Evolutionary conservation across 2,329 filamentous ascomycete genomes (phyloP).

Genomic region (Penicillium concentricum): DNA sequence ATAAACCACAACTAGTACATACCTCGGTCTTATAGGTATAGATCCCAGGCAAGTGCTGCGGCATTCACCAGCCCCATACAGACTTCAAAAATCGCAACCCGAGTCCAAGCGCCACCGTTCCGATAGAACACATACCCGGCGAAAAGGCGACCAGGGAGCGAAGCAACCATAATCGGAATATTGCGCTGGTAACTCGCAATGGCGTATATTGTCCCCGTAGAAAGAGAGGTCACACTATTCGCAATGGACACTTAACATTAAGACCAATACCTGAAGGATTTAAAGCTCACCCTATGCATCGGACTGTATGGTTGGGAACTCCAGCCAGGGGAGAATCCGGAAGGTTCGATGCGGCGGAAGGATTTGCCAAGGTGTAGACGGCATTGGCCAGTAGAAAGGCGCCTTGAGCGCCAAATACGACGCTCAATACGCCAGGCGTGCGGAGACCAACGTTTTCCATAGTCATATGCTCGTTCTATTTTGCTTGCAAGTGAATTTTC

Average conservation of each 20-base stretch:
- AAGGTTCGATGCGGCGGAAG: conserved; percentile 1
- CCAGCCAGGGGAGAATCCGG: neutral
- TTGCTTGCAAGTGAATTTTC: neutral
- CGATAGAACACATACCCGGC: conserved; percentile 9
- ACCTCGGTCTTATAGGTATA: neutral
- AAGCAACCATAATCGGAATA: conserved; percentile 8
- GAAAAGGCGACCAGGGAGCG: conserved; percentile 7
- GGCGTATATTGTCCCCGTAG: conserved; percentile 9
- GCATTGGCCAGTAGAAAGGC: conserved; percentile 7
- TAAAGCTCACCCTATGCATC: neutral
- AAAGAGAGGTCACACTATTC: conserved; percentile 6
- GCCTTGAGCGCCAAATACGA: conserved; percentile 7
- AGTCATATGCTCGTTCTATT: conserved; percentile 24
- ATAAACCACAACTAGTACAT: neutral
- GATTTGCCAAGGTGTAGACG: conserved; percentile 3
- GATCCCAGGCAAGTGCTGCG: conserved; percentile 3
- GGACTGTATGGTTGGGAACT: neutral
- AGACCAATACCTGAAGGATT: neutral
- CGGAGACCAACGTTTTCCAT: neutral
- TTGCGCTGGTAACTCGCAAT: conserved; percentile 13
- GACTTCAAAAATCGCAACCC: conserved; percentile 1
- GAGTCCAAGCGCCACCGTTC: conserved; percentile 1
- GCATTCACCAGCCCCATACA: neutral
- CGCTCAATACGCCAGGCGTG: neutral
- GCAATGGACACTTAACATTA: neutral